Evolutionary conservation across 352 stramenopile species (phyloP).

Genomic region (Phytophthora citrophthora): DNA sequence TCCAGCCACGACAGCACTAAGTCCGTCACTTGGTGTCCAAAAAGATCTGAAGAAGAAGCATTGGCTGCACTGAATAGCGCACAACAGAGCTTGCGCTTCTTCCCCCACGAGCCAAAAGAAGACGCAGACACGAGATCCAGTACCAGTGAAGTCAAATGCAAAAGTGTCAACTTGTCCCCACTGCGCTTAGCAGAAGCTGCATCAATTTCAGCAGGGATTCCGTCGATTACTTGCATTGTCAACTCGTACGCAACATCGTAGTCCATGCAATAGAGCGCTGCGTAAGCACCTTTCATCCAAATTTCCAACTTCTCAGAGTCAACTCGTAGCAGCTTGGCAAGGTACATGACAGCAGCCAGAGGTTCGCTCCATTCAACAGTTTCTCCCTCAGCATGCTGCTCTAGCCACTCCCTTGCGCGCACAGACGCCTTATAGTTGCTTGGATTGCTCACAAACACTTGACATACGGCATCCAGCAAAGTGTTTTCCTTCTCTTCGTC

Average conservation of each 20-base stretch:
- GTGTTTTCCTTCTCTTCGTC: conserved; percentile 22
- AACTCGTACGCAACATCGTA: conserved; percentile 65
- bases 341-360: conserved; percentile 54
- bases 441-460: conserved; percentile 70
- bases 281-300: conserved; percentile 69
- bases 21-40: conserved; percentile 56
- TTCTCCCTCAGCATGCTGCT: conserved; percentile 21
- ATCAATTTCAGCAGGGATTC: conserved; percentile 17
- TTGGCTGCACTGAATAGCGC: conserved; percentile 40
- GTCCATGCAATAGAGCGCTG: conserved; percentile 71
- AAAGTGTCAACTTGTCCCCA: conserved; percentile 36
- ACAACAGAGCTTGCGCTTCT: conserved; percentile 58
- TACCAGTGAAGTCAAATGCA: conserved; percentile 66
- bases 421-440: conserved; percentile 64
- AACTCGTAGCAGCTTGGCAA: conserved; percentile 59
- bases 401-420: conserved; percentile 54
- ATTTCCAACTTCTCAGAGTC: conserved; percentile 49
- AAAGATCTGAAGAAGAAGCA: conserved; percentile 38
- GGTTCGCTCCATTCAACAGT: conserved; percentile 24
- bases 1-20: conserved; percentile 55
- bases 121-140: conserved; percentile 70
- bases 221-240: conserved; percentile 47
- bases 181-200: background rate
- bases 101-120: conserved; percentile 65
- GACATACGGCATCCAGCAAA: conserved; percentile 48